Conservation (phyloP, 2,329 filamentous ascomycete genomes). For the Cladophialophora immunda region DNA sequence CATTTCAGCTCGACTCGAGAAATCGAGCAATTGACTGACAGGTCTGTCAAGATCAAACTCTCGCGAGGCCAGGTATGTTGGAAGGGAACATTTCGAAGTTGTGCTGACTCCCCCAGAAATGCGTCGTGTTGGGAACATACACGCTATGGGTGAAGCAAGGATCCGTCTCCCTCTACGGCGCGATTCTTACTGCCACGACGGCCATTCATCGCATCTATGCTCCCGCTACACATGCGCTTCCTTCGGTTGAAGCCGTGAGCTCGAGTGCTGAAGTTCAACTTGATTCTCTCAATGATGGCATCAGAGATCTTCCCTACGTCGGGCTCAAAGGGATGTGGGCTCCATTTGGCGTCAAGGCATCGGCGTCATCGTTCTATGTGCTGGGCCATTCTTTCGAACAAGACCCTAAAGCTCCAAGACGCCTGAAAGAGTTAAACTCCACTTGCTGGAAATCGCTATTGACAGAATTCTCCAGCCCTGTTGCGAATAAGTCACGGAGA, state of each 20-base stretch:
- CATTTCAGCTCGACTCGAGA: conserved; percentile 35
- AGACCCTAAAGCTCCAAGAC: conserved; percentile 22
- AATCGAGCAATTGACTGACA: conserved; percentile 32
- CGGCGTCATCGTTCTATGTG: conserved; percentile 28
- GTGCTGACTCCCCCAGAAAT: conserved; percentile 46
- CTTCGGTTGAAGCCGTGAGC: conserved; percentile 54
- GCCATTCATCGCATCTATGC: conserved; percentile 60
- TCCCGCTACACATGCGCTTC: conserved; percentile 65
- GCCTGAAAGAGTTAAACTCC: conserved; percentile 28
- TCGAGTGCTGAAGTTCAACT: conserved; percentile 35
- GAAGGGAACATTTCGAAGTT: neutral
- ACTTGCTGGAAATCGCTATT: conserved; percentile 26
- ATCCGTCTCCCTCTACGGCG: conserved; percentile 65
- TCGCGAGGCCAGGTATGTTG: conserved; percentile 35
- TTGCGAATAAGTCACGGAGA: conserved; percentile 18
- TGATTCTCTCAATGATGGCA: conserved; percentile 24
- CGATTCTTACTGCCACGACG: conserved; percentile 60
- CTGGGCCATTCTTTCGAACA: conserved; percentile 36
- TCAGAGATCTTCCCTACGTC: conserved; percentile 27
- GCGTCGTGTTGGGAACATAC: conserved; percentile 61
- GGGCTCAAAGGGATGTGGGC: conserved; percentile 29
- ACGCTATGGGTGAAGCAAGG: conserved; percentile 66
- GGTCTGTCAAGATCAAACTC: conserved; percentile 35
- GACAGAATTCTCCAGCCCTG: neutral
- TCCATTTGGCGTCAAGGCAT: conserved; percentile 13